Evolutionary conservation across 148 eudicot species (phyloP).

Genomic region (Salicornia ramosissima): DNA sequence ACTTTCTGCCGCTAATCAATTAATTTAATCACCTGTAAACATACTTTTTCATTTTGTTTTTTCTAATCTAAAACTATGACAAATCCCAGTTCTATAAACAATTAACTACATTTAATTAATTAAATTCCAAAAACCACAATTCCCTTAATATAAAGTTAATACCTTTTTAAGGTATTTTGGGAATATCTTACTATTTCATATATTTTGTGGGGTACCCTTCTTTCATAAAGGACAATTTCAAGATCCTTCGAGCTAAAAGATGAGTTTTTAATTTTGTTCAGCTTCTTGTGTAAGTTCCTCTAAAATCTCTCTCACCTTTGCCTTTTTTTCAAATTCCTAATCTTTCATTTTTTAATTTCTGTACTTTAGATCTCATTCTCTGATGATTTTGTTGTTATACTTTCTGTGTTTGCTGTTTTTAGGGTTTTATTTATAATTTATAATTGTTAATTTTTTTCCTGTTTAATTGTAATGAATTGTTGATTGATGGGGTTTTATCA

Average conservation of each 20-base stretch:
- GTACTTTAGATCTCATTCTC: slow-evolving; percentile 19
- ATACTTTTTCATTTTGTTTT: neutral
- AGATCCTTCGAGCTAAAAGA: slow-evolving; percentile 5
- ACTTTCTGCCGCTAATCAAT: too few relatives aligned
- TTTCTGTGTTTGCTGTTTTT: neutral
- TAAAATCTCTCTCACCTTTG: neutral
- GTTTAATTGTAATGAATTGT: slow-evolving; percentile 6
- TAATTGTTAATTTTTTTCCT: neutral
- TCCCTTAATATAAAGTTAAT: neutral
- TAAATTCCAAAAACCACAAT: neutral
- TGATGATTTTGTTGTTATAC: neutral
- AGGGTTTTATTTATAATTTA: neutral
- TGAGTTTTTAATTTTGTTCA: neutral
- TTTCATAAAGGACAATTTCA: slow-evolving; percentile 8
- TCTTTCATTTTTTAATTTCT: slow-evolving; percentile 9
- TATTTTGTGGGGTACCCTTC: slow-evolving; percentile 1
- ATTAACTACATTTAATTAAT: neutral
- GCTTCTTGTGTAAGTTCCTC: slow-evolving; percentile 8
- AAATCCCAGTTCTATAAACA: neutral
- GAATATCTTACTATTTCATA: neutral
- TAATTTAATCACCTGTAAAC: too few relatives aligned
- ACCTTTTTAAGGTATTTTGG: neutral
- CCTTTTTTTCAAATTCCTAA: slow-evolving; percentile 4
- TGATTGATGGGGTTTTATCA: neutral
- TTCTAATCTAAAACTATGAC: neutral